Base-by-base conservation (phyloP, 495 filamentous ascomycete genomes). In the Xylaria sp. region DNA sequence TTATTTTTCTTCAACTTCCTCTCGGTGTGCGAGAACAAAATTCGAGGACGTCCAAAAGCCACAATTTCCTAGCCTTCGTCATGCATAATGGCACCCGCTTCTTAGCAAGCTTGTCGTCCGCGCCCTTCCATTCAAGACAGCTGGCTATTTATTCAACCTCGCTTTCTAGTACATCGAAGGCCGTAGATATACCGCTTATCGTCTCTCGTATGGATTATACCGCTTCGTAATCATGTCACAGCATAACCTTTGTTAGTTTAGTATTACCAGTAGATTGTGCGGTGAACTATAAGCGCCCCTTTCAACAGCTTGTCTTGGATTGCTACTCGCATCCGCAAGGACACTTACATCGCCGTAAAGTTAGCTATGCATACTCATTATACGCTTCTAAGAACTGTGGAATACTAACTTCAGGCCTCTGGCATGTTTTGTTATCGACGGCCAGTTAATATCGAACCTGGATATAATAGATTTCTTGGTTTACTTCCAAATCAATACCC, bases 1-100 rank as follows among this genome's bases (percentile, higher is more conserved):
- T 40, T 67, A 12, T n/a, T 35, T 4, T 24, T 12, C 12, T 52
- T n/a, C 21, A 35, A 29, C 19, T 21, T 37, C 29, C 35, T 29
- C 33, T 66, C 43, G 62, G 44, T 52, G 21, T 64, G 41, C 61
- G 61, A 48, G 8, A 59, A 40, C 4, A 8, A 59, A 12, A 37
- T 59, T 59, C 21, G 31, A 59, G 57, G 31, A 21, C 17, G 3
- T 59, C n/a, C 19, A 19, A 26, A 58, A 40, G 57, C 14, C 7
- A 37, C 57, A 37, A 37, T 35, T 35, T 14, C 31, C 15, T 21
- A 21, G 33, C 33, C 33, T 59, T 59, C 19, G 8, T 59, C 33
- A 35, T 59, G 33, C 33, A 7, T 21, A 37, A 37, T 40, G 33
- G 33, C 31, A 37, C 33, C 55, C 33, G 8, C 15, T 19, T 35